Evolutionary conservation across 441 rosid genomes (phyloP), one percentile per base, ranked within the genome.

Genomic region (Adansonia grandidieri): DNA sequence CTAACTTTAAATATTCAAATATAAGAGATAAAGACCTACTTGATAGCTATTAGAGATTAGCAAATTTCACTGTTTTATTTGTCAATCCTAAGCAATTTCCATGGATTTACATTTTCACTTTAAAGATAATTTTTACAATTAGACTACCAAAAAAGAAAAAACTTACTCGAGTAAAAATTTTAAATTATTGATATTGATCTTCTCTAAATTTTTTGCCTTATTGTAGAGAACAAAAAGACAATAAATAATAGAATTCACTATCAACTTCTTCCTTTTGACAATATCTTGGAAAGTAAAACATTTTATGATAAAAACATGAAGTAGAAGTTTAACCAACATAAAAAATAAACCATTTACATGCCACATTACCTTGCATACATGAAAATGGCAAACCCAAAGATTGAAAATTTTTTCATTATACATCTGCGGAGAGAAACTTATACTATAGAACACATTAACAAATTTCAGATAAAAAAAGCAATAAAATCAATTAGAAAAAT

Each of bases 311-410:
- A 68, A 79, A 79, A 83, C 78, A 54, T 63, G 66, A 71, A 77
- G 45, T 62, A 71, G 60, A 72, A 76, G 45, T 48, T 50, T 63
- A 75, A 63, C 10, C 24, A 51, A 80, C n/a, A 64, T 15, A 63
- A 57, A 77, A 50, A 60, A 20, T 9, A 60, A 61, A 51, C 32
- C 61, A 78, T 13, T 69, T 20, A 61, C 20, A 20, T 32, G 74
- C 40, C 60, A 28, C 77, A 54, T 65, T 87, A 94, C 98, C 98
- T 93, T 85, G 71, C 79, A 74, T 64, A 94, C 75, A 82, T 93
- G 97, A 76, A 93, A 94, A 82, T 93, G 98, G 89, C 96, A 90
- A 75, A 93, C 90, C 99, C 98, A 97, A 47, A 94, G 93, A 85
- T 90, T 85, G 76, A 83, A 79, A 14, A 19, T 78, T n/a, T 72